Evolutionary conservation across 2,329 filamentous ascomycete genomes (phyloP).

Genomic region (Venturia asperata): DNA sequence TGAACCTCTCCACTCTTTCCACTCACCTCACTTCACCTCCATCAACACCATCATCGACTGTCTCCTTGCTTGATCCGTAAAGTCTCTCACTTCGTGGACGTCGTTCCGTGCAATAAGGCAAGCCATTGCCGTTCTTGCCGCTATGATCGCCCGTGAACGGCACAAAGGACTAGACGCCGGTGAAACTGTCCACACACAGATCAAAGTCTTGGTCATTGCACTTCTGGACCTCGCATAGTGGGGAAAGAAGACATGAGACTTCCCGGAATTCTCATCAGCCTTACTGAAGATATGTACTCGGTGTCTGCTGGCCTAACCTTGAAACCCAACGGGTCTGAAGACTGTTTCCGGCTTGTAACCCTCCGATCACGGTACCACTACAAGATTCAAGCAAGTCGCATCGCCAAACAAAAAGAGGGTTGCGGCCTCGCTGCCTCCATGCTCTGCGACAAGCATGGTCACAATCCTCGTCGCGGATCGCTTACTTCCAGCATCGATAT

Average conservation of each 20-base stretch:
- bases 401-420: neutral
- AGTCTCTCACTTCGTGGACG: no score
- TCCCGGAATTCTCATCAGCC: neutral
- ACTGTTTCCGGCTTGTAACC: neutral
- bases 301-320: neutral
- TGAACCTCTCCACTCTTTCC: neutral
- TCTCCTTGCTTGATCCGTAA: neutral
- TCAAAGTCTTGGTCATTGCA: neutral
- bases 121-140: no score
- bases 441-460: slow-evolving; percentile 5
- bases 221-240: neutral
- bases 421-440: neutral
- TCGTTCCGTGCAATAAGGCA: no score
- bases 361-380: neutral
- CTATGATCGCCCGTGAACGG: neutral
- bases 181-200: neutral
- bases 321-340: neutral
- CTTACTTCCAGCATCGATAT: no score
- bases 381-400: neutral
- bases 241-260: no score
- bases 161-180: neutral
- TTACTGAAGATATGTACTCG: neutral
- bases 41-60: neutral
- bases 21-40: neutral
- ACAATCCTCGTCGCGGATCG: slow-evolving; percentile 5